Percentiles rank a stretch among this genome's conserved stretches.
phyloP scores from a whole-genome alignment of 192 early-diverging fungal species.

The Globomyces pollinis-pini region DNA sequence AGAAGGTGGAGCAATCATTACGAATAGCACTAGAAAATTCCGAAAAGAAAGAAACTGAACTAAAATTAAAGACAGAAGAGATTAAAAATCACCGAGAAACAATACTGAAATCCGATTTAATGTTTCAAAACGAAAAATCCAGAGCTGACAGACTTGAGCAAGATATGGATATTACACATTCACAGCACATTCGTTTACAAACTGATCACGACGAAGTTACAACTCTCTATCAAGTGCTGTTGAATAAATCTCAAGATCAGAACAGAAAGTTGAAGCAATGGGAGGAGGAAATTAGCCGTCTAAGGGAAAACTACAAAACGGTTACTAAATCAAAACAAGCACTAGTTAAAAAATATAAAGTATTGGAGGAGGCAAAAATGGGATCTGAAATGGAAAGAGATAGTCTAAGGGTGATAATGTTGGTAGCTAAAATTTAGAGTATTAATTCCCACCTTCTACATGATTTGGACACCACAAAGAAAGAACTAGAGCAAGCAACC shows the following conservation, averaged over 20 bases:
- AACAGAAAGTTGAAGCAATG: constrained; percentile 31
- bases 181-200: constrained; percentile 25
- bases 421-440: constrained; percentile 13
- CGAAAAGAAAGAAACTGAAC: constrained; percentile 32
- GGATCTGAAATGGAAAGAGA: constrained; percentile 47
- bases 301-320: constrained; percentile 36
- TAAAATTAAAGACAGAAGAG: constrained; percentile 26
- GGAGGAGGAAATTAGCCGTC: constrained; percentile 37
- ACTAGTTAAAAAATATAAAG: constrained; percentile 37
- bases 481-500: constrained; percentile 25
- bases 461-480: constrained; percentile 33
- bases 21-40: constrained; percentile 16
- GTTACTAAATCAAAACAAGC: constrained; percentile 30
- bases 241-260: constrained; percentile 38
- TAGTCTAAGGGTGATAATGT: constrained; percentile 30
- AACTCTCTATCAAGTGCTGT: constrained; percentile 23
- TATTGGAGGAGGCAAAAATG: constrained; percentile 38
- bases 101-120: constrained; percentile 24
- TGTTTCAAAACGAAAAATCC: constrained; percentile 33
- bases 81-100: constrained; percentile 21
- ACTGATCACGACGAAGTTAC: constrained; percentile 43
- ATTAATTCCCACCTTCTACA: constrained; percentile 28
- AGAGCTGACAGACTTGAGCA: constrained; percentile 21
- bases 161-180: constrained; percentile 30
- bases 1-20: constrained; percentile 38